Evolutionary conservation across 306 rosid species (phyloP).

Genomic region (Vigna mungo): DNA sequence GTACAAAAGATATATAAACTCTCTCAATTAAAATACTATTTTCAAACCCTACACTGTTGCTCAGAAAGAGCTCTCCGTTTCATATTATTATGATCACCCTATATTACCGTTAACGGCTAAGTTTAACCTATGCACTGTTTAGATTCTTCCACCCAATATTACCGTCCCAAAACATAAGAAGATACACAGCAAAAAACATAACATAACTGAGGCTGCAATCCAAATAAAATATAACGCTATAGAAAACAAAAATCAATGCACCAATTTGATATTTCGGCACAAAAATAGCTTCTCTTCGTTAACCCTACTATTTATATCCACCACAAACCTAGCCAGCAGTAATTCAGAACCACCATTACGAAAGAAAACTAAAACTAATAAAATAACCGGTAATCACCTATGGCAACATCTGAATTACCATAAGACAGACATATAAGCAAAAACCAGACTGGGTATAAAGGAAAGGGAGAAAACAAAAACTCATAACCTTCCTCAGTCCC

Average conservation of each 20-base stretch:
- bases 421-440: conserved; percentile 23
- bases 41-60: not conserved
- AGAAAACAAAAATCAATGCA: conserved; percentile 5
- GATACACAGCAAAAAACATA: not conserved
- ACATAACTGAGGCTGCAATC: conserved; percentile 5
- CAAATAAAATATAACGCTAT: conserved; percentile 11
- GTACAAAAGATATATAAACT: not conserved
- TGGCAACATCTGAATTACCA: conserved; percentile 21
- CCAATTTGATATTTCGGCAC: conserved; percentile 29
- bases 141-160: conserved; percentile 2
- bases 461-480: conserved; percentile 13
- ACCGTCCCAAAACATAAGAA: conserved; percentile 33
- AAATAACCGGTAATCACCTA: conserved; percentile 27
- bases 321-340: conserved; percentile 34
- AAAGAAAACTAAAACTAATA: conserved; percentile 9
- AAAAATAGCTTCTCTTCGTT: conserved; percentile 28
- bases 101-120: not conserved
- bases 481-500: conserved; percentile 49
- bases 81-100: not conserved
- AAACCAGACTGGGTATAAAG: not conserved
- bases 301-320: conserved; percentile 40
- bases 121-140: not conserved
- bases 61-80: conserved; percentile 3
- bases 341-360: conserved; percentile 1
- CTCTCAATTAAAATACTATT: not conserved